phyloP scores from a whole-genome alignment of 306 rosid species.

The Dryas alaskensis region DNA sequence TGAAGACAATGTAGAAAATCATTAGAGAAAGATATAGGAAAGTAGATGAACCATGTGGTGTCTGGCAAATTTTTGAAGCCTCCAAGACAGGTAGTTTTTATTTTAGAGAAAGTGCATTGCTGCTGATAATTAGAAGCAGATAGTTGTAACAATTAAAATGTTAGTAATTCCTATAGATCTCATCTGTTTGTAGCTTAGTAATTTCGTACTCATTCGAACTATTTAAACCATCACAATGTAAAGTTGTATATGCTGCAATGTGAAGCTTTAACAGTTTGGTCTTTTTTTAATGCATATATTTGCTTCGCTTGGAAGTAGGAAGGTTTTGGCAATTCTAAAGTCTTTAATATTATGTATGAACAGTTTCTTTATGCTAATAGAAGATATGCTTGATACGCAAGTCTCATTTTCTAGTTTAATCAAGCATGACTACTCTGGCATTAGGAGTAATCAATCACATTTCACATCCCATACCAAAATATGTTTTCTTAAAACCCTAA shows the following conservation, averaged over 20 bases:
- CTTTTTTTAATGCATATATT: background rate
- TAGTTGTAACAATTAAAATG: constrained; percentile 1
- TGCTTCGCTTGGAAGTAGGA: background rate
- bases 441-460: background rate
- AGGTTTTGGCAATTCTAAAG: background rate
- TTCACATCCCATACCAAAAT: background rate
- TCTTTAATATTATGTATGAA: no score
- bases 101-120: constrained; percentile 7
- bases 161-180: background rate
- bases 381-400: background rate
- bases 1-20: constrained; percentile 42
- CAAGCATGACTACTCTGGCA: background rate
- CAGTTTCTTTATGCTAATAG: no score
- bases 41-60: constrained; percentile 16
- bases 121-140: constrained; percentile 10
- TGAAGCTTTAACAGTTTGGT: background rate
- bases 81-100: constrained; percentile 7
- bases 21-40: constrained; percentile 24
- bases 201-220: background rate
- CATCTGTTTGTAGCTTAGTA: background rate
- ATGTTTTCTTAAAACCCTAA: background rate
- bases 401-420: background rate
- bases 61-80: constrained; percentile 4
- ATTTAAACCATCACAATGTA: background rate
- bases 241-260: constrained; percentile 7